Evolutionary conservation across 2,329 filamentous ascomycete genomes (phyloP).

Genomic region (Alternaria postmessia): DNA sequence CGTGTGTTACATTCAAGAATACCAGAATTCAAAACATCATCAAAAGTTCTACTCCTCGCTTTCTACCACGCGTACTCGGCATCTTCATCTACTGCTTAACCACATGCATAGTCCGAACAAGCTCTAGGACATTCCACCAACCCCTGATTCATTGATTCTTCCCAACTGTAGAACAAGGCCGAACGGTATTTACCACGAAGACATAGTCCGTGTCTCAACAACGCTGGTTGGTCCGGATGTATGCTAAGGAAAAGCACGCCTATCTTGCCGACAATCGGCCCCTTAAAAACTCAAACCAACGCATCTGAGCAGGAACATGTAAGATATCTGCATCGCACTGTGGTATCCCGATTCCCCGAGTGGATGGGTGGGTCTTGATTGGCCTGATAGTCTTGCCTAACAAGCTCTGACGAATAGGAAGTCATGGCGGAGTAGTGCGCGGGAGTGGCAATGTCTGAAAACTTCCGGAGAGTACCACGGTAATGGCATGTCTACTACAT

Average conservation of each 20-base stretch:
- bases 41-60: background rate
- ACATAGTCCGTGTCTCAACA: background rate
- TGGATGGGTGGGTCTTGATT: background rate
- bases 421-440: background rate
- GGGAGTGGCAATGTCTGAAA: background rate
- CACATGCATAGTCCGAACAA: background rate
- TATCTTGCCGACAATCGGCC: background rate
- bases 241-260: background rate
- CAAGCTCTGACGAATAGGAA: background rate
- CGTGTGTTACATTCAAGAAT: no score
- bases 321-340: background rate
- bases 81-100: background rate
- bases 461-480: background rate
- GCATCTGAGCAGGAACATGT: background rate
- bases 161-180: background rate
- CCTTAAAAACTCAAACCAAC: background rate
- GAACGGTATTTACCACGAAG: background rate
- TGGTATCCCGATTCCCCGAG: conserved; percentile 1
- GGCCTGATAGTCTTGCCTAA: background rate
- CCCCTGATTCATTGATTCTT: background rate
- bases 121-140: background rate
- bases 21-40: background rate
- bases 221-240: background rate
- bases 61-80: background rate
- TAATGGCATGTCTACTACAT: background rate